These are phyloP conservation scores for Inonotus hispidus DNA, from an alignment of 1,284 basidiomycete species.

Conservation along the genomic window DNA sequence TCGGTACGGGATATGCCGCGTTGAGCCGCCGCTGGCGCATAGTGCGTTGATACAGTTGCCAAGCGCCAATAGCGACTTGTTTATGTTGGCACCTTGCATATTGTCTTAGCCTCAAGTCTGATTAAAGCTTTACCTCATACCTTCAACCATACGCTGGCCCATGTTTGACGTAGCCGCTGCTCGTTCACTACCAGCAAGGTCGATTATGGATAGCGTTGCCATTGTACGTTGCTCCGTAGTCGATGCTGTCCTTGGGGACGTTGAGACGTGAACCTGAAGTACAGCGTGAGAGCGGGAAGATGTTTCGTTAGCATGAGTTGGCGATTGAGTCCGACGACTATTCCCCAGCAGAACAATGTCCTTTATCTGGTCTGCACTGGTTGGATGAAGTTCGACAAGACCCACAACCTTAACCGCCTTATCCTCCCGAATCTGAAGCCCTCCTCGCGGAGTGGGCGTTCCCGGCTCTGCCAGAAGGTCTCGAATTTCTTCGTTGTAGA, in stretches of 20 bases:
- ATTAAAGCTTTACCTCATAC: slow-evolving; percentile 28
- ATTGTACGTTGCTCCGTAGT: slow-evolving; percentile 77
- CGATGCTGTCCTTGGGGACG: slow-evolving; percentile 77
- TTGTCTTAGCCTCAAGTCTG: not conserved
- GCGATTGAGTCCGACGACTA: slow-evolving; percentile 81
- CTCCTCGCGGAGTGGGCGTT: slow-evolving; percentile 64
- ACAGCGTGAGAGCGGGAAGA: slow-evolving; percentile 96
- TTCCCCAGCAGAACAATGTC: slow-evolving; percentile 88
- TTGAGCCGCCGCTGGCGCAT: slow-evolving; percentile 80
- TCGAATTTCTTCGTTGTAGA: slow-evolving; percentile 98
- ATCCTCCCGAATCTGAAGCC: slow-evolving; percentile 89
- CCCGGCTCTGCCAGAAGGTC: slow-evolving; percentile 81
- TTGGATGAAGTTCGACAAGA: slow-evolving; percentile 74
- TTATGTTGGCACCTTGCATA: slow-evolving; percentile 88
- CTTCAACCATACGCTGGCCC: slow-evolving; percentile 96
- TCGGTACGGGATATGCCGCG: slow-evolving; percentile 89
- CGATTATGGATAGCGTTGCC: slow-evolving; percentile 92
- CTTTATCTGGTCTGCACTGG: slow-evolving; percentile 86
- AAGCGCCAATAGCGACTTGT: slow-evolving; percentile 91
- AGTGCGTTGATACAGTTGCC: slow-evolving; percentile 97
- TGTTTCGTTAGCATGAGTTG: slow-evolving; percentile 90
- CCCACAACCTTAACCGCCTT: slow-evolving; percentile 87
- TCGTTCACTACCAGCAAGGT: slow-evolving; percentile 92
- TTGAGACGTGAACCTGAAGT: slow-evolving; percentile 86
- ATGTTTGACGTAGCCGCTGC: slow-evolving; percentile 93